A percentile compares a stretch with the other conserved stretches of the same genome.
phyloP scores from a whole-genome alignment of 305 asterid genomes.

The Rubia peregrina region DNA sequence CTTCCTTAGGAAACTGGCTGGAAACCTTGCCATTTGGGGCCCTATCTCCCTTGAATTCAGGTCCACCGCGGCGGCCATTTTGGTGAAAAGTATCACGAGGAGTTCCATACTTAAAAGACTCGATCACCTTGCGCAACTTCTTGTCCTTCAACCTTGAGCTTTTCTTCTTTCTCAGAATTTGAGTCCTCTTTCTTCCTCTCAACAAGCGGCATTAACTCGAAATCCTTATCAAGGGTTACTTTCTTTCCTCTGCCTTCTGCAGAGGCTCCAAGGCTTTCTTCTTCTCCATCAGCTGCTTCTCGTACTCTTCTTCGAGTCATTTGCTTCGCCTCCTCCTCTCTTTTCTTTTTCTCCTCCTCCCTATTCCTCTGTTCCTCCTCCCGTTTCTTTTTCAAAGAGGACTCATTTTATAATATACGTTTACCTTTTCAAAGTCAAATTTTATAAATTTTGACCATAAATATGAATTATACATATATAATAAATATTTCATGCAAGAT shows the following conservation, averaged over 20 bases:
- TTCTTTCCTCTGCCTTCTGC: slow-evolving; percentile 18
- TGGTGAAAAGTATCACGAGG: too few species aligned
- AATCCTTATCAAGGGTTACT: slow-evolving; percentile 19
- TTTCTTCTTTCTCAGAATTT: slow-evolving; percentile 5
- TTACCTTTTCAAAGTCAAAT: too few species aligned
- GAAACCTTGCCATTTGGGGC: not conserved
- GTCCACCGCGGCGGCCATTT: not conserved
- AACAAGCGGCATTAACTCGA: slow-evolving; percentile 21
- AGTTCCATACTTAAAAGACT: not conserved
- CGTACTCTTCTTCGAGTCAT: slow-evolving; percentile 25
- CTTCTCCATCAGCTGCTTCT: slow-evolving; percentile 17
- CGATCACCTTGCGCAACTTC: not conserved
- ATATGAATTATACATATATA: too few species aligned
- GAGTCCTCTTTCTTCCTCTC: slow-evolving; percentile 20
- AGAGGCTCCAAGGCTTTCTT: slow-evolving; percentile 22
- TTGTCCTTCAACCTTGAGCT: not conserved
- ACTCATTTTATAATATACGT: not conserved
- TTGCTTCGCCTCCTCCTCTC: not conserved
- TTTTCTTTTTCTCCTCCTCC: not conserved
- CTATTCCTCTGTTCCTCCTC: not conserved
- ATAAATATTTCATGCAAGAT: too few species aligned
- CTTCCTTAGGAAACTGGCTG: not conserved
- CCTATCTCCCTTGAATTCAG: not conserved
- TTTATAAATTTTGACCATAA: too few species aligned
- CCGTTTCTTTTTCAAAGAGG: not conserved